phyloP scores from a whole-genome alignment of 306 rosid species.

The Cyamopsis tetragonoloba region DNA sequence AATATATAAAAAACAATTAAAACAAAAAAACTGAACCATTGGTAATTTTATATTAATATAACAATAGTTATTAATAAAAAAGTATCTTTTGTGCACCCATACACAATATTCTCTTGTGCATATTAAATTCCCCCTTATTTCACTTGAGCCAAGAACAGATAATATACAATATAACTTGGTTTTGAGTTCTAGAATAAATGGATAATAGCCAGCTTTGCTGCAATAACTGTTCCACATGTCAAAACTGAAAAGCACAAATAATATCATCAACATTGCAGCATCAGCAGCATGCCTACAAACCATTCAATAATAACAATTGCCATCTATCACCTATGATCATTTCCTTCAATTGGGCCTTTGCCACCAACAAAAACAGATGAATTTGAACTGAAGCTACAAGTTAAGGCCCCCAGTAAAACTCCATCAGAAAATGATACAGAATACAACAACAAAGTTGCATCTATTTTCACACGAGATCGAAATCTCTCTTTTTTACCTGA shows the following conservation, averaged over 20 bases:
- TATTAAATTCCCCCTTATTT: too few relatives aligned
- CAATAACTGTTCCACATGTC: background rate
- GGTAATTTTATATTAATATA: too few relatives aligned
- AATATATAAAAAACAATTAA: too few relatives aligned
- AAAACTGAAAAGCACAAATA: background rate
- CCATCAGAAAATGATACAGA: background rate
- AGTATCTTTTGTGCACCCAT: too few relatives aligned
- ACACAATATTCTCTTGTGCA: too few relatives aligned
- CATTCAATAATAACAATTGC: background rate
- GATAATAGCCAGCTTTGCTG: background rate
- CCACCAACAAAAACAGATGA: background rate
- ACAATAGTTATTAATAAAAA: too few relatives aligned
- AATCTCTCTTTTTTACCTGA: constrained; percentile 1
- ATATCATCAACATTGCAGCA: background rate
- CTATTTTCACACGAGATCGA: background rate
- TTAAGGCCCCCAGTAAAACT: background rate
- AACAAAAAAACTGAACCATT: too few relatives aligned
- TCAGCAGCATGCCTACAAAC: background rate
- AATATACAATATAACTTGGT: background rate
- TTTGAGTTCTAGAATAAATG: too few relatives aligned
- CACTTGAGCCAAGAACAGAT: background rate
- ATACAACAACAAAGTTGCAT: background rate
- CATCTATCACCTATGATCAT: background rate
- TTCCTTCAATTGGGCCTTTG: background rate
- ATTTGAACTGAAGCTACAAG: background rate